Conservation (phyloP, 352 stramenopile species). For the Globisporangium takayamanum region DNA sequence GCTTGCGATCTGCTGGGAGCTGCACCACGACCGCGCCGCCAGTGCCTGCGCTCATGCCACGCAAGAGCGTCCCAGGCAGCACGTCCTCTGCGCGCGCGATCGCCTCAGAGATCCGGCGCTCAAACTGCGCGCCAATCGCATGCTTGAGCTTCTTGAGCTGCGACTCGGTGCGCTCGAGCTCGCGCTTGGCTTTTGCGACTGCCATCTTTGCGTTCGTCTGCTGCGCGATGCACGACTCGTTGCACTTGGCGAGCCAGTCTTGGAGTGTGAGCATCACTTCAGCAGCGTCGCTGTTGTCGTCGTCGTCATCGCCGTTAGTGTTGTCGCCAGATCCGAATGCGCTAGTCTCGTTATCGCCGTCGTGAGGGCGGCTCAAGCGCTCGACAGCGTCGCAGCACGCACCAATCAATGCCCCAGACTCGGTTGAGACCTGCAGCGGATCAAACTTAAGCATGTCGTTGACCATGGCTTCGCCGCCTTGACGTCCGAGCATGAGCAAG, state of each 20-base stretch:
- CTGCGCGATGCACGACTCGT: slow-evolving; percentile 39
- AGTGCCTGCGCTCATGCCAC: neutral
- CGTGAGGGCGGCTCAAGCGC: neutral
- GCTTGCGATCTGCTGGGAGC: neutral
- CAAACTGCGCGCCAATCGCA: slow-evolving; percentile 53
- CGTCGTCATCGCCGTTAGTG: slow-evolving; percentile 8
- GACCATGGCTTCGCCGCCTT: slow-evolving; percentile 34
- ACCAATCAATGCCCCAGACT: slow-evolving; percentile 26
- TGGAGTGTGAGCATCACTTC: slow-evolving; percentile 45
- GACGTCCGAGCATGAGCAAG: slow-evolving; percentile 34
- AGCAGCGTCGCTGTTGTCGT: neutral
- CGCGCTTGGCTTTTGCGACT: slow-evolving; percentile 30
- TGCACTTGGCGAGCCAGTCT: slow-evolving; percentile 54
- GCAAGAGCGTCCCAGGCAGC: neutral
- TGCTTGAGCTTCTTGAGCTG: slow-evolving; percentile 53
- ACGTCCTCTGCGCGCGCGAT: slow-evolving; percentile 22
- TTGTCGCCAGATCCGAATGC: neutral
- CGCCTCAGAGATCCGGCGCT: slow-evolving; percentile 41
- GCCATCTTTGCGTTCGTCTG: slow-evolving; percentile 28
- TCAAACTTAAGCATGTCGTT: slow-evolving; percentile 60
- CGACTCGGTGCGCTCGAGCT: slow-evolving; percentile 46
- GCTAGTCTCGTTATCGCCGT: slow-evolving; percentile 19
- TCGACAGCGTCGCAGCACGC: slow-evolving; percentile 28
- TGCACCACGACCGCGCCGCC: slow-evolving; percentile 5
- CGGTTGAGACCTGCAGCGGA: slow-evolving; percentile 33